Percentiles rank a stretch among this genome's conserved stretches.
phyloP scores from a whole-genome alignment of 768 basidiomycete genomes.

The Mycena alexandri region DNA sequence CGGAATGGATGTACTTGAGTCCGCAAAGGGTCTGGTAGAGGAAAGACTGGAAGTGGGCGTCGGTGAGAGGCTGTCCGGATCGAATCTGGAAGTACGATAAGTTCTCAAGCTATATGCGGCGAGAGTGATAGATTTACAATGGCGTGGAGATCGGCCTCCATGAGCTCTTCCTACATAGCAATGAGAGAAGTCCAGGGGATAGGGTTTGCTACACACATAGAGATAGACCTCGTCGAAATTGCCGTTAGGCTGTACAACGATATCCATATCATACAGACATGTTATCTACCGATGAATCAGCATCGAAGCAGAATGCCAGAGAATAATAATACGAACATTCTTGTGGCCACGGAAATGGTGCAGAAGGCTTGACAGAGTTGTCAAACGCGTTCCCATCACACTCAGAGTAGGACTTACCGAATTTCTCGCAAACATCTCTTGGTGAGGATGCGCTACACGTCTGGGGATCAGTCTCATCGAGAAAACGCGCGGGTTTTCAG shows the following conservation, averaged over 20 bases:
- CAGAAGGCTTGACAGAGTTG: conserved; percentile 69
- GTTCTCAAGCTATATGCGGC: background rate
- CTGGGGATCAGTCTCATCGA: conserved; percentile 7
- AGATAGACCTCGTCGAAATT: conserved; percentile 98
- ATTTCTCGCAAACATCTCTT: conserved; percentile 97
- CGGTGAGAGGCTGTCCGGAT: conserved; percentile 88
- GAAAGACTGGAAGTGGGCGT: conserved; percentile 96
- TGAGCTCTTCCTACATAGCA: conserved; percentile 88
- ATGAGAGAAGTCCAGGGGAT: conserved; percentile 16
- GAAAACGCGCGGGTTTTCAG: background rate
- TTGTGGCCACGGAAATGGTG: conserved; percentile 99
- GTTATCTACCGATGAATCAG: conserved; percentile 74
- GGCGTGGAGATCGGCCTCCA: conserved; percentile 99
- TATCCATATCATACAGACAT: conserved; percentile 98
- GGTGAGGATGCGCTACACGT: conserved; percentile 86
- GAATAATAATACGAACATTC: conserved; percentile 68
- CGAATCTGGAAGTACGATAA: conserved; percentile 67
- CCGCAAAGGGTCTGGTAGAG: conserved; percentile 99
- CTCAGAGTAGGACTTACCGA: conserved; percentile 63
- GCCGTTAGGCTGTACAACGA: conserved; percentile 91
- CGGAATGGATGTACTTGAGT: conserved; percentile 97
- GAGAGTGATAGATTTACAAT: conserved; percentile 69
- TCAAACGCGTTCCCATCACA: conserved; percentile 31
- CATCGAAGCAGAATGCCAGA: conserved; percentile 16
- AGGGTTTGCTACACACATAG: conserved; percentile 66